Conservation (phyloP, 2,329 filamentous ascomycete species). For the Penicillium sp. region DNA sequence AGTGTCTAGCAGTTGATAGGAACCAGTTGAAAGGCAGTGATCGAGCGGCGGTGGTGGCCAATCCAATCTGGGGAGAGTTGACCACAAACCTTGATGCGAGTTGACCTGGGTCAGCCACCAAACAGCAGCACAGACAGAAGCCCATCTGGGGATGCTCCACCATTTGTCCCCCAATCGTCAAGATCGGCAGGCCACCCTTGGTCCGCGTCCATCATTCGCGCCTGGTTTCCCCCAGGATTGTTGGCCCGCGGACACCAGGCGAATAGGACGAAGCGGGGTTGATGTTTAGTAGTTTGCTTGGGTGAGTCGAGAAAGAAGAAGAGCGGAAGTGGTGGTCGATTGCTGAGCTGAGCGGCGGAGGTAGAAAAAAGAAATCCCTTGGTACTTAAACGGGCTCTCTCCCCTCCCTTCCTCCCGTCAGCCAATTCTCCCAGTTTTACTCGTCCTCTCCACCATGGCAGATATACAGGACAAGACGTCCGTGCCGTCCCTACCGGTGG, state of each 20-base stretch:
- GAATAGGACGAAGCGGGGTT: conserved; percentile 12
- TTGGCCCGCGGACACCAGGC: conserved; percentile 4
- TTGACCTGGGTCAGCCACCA: too few species aligned
- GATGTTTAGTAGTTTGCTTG: neutral
- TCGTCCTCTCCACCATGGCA: conserved; percentile 15
- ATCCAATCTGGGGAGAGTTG: too few species aligned
- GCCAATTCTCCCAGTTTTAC: too few species aligned
- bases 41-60: too few species aligned
- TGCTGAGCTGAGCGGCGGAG: neutral
- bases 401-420: neutral
- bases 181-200: conserved; percentile 15
- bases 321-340: neutral
- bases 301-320: neutral
- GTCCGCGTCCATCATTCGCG: conserved; percentile 11
- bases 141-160: neutral
- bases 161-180: conserved; percentile 3
- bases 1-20: too few species aligned
- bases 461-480: conserved; percentile 6
- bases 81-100: too few species aligned
- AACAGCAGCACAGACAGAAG: neutral
- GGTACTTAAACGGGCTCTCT: neutral
- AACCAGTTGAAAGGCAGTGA: too few species aligned
- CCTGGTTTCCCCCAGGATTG: neutral
- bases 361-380: neutral
- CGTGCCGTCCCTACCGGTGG: neutral